Conservation (phyloP, 169 alveolate species). For the Eimeria mitis region DNA sequence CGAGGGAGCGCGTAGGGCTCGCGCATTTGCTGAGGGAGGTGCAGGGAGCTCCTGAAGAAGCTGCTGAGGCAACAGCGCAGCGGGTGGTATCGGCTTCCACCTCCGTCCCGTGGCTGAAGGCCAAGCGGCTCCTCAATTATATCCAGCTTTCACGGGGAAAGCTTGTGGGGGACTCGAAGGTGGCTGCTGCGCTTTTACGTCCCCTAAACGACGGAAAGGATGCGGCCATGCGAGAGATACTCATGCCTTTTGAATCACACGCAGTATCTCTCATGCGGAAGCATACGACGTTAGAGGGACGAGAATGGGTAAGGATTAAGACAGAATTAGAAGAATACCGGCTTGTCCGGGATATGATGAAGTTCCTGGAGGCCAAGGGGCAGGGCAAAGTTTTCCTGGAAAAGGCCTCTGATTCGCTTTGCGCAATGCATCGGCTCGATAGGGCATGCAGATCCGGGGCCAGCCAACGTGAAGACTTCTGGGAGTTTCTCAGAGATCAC, state of each 20-base stretch:
- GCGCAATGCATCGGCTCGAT: background rate
- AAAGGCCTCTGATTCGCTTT: background rate
- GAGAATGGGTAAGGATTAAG: background rate
- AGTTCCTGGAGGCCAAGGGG: background rate
- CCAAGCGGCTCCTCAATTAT: background rate
- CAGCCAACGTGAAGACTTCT: background rate
- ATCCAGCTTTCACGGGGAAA: background rate
- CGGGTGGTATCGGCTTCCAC: background rate
- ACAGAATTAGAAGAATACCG: background rate
- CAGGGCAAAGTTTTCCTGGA: background rate
- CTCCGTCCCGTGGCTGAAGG: background rate
- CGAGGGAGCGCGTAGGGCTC: background rate
- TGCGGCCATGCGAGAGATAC: background rate
- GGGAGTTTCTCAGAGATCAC: constrained; percentile 1
- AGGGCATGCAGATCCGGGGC: background rate
- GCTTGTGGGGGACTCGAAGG: background rate
- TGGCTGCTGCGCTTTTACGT: background rate
- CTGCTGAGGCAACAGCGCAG: background rate
- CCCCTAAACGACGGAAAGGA: background rate
- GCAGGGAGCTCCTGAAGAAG: background rate
- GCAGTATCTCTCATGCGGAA: background rate
- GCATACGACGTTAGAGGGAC: background rate
- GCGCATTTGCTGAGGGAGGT: background rate
- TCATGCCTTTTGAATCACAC: background rate
- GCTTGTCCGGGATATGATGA: background rate